Evolutionary conservation across 805 yeast species (phyloP).

Genomic region (Yarrowia hollandica): DNA sequence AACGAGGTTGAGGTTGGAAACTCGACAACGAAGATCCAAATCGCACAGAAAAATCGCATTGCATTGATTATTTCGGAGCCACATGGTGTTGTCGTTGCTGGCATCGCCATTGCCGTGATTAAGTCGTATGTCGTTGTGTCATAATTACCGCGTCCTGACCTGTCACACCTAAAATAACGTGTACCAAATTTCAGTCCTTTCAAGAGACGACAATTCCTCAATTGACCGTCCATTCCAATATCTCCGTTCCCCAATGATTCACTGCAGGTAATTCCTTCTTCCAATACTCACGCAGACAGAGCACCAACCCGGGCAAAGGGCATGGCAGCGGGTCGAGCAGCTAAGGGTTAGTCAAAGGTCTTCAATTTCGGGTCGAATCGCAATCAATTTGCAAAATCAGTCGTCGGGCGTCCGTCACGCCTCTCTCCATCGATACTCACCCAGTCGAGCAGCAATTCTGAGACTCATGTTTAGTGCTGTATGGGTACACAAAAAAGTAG

Average conservation of each 20-base stretch:
- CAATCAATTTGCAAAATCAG: neutral
- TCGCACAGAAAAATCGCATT: no score
- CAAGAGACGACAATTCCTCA: neutral
- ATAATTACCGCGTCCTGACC: neutral
- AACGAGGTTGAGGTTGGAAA: no score
- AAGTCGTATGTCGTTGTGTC: neutral
- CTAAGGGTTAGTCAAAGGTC: conserved; percentile 21
- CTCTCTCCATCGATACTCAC: conserved; percentile 2
- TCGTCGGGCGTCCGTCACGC: neutral
- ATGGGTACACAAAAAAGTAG: conserved; percentile 29
- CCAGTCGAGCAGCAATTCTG: conserved; percentile 30
- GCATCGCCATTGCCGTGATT: neutral
- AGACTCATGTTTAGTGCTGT: conserved; percentile 30
- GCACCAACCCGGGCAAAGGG: conserved; percentile 29
- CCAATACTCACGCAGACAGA: conserved; percentile 28
- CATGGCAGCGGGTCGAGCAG: conserved; percentile 30
- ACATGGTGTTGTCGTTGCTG: no score
- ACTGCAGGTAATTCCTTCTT: neutral
- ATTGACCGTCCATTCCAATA: neutral
- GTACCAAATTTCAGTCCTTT: neutral
- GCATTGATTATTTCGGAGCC: no score
- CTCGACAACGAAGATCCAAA: no score
- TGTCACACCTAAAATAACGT: neutral
- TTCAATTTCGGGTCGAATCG: neutral
- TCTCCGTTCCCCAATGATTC: no score